A percentile compares a stretch with the other conserved stretches of the same genome.
These are phyloP conservation scores for Pseudogymnoascus sp. DNA, from an alignment of 2,329 filamentous ascomycete genomes.

Conservation along the genomic window DNA sequence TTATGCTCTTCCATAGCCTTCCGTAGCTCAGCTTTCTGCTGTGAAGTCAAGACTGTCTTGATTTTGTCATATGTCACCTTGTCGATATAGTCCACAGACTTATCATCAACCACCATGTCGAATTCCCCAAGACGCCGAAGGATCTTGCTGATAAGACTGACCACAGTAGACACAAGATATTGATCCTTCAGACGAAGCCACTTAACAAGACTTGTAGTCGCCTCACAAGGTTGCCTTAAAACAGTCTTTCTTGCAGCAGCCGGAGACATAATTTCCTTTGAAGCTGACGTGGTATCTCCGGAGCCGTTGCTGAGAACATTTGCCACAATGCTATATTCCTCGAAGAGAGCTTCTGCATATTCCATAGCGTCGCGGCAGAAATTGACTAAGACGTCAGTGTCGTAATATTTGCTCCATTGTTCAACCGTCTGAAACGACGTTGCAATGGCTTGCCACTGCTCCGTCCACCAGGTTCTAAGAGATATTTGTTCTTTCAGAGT, in stretches of 20 bases:
- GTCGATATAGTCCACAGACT: constrained; percentile 51
- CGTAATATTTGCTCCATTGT: constrained; percentile 53
- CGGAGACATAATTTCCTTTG: constrained; percentile 24
- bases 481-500: constrained; percentile 35
- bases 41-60: constrained; percentile 69
- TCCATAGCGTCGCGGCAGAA: constrained; percentile 96
- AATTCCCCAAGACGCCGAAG: constrained; percentile 72
- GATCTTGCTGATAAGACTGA: constrained; percentile 75
- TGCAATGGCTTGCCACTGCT: constrained; percentile 72
- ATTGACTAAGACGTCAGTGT: constrained; percentile 61
- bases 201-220: constrained; percentile 63
- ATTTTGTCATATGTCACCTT: constrained; percentile 47
- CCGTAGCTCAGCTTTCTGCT: constrained; percentile 76
- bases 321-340: constrained; percentile 75
- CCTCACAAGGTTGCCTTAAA: constrained; percentile 53
- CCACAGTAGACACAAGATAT: constrained; percentile 74
- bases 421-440: constrained; percentile 79
- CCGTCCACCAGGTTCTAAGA: constrained; percentile 63
- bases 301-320: constrained; percentile 32
- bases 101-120: constrained; percentile 57
- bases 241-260: constrained; percentile 42
- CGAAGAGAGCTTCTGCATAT: constrained; percentile 75
- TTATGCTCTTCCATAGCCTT: constrained; percentile 52
- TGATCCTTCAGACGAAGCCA: constrained; percentile 87
- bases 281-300: constrained; percentile 23